Percentiles rank a stretch among this genome's conserved stretches.
phyloP scores from a whole-genome alignment of 2,329 filamentous ascomycete genomes.

The Trichoderma koningiopsis region DNA sequence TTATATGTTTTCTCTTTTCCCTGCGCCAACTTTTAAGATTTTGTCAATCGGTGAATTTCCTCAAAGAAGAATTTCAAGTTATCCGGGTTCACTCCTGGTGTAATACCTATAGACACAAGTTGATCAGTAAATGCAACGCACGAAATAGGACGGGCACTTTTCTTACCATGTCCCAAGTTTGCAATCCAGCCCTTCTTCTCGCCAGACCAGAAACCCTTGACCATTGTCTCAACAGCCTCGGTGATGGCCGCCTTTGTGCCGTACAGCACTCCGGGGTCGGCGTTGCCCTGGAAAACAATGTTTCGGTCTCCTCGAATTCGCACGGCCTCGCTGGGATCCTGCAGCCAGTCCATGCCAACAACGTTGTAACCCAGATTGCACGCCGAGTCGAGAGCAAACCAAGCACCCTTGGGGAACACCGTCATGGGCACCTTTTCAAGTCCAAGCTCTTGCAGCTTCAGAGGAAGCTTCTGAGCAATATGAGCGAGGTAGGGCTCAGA shows the following conservation, averaged over 20 bases:
- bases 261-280: constrained; percentile 91
- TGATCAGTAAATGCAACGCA: constrained; percentile 18
- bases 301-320: constrained; percentile 73
- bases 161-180: constrained; percentile 89
- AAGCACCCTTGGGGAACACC: constrained; percentile 96
- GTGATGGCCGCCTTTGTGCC: constrained; percentile 82
- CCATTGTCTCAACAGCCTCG: constrained; percentile 79
- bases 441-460: constrained; percentile 70
- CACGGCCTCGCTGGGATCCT: constrained; percentile 83
- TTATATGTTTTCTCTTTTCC: background rate
- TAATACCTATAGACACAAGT: constrained; percentile 66
- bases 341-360: constrained; percentile 92
- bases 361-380: constrained; percentile 91
- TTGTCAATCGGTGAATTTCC: constrained; percentile 77
- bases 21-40: constrained; percentile 33
- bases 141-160: background rate
- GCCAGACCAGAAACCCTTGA: constrained; percentile 75
- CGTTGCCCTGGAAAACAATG: constrained; percentile 88
- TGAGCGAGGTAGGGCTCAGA: constrained; percentile 82
- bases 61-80: constrained; percentile 92
- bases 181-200: constrained; percentile 90
- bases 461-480: constrained; percentile 80
- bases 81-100: constrained; percentile 90
- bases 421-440: constrained; percentile 90
- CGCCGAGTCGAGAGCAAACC: constrained; percentile 87